Conservation (phyloP, 2,329 filamentous ascomycete genomes). For the Iodosphaeria phyllophila region DNA sequence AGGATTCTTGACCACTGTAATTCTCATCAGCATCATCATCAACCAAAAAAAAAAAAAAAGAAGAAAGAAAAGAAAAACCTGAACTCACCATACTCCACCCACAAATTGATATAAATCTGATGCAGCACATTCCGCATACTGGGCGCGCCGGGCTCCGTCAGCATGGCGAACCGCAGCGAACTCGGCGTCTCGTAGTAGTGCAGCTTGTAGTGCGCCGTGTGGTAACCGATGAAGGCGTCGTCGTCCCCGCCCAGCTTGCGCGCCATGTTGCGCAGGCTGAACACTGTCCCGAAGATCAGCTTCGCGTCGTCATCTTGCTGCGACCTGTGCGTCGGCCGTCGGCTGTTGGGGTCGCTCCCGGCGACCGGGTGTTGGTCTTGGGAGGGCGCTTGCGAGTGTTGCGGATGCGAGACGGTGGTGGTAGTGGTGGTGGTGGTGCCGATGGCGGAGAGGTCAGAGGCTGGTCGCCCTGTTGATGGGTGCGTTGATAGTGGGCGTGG, state of each 20-base stretch:
- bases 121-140: slow-evolving; percentile 91
- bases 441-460: slow-evolving; percentile 27
- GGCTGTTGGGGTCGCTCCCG: slow-evolving; percentile 10
- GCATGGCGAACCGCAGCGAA: slow-evolving; percentile 88
- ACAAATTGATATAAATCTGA: slow-evolving; percentile 96
- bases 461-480: slow-evolving; percentile 23
- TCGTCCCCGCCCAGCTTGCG: slow-evolving; percentile 87
- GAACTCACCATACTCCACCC: slow-evolving; percentile 73
- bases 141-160: slow-evolving; percentile 74
- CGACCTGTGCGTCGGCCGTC: slow-evolving; percentile 18
- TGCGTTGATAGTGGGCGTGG: too few relatives aligned
- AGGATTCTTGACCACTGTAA: slow-evolving; percentile 50
- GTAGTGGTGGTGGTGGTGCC: slow-evolving; percentile 17
- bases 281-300: slow-evolving; percentile 91
- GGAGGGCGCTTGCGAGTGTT: slow-evolving; percentile 4
- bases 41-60: not conserved
- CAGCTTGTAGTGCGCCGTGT: slow-evolving; percentile 89
- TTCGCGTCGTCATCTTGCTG: slow-evolving; percentile 94
- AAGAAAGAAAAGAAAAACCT: not conserved
- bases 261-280: slow-evolving; percentile 91
- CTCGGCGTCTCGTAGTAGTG: slow-evolving; percentile 98
- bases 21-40: not conserved
- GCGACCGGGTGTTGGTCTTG: slow-evolving; percentile 1
- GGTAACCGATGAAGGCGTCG: slow-evolving; percentile 87
- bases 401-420: slow-evolving; percentile 2